Evolutionary conservation across 768 basidiomycete species (phyloP).

Genomic region (Tylopilus plumbeoviolaceoides): DNA sequence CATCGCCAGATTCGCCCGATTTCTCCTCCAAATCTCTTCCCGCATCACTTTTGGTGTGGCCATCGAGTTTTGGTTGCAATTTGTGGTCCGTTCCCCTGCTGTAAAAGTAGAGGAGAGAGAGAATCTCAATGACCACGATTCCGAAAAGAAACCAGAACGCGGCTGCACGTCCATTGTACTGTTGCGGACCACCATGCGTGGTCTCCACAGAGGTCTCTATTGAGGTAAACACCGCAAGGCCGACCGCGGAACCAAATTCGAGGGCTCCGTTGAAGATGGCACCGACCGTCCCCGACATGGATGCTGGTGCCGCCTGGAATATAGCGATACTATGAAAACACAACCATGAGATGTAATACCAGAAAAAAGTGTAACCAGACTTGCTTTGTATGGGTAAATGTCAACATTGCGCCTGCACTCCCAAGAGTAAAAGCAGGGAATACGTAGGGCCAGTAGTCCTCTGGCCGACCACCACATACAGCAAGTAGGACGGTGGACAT

Average conservation of each 20-base stretch:
- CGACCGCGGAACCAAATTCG: slow-evolving; percentile 50
- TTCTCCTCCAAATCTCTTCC: no score
- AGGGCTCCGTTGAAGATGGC: slow-evolving; percentile 54
- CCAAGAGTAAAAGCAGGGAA: no score
- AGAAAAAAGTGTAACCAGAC: not conserved
- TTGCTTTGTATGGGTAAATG: slow-evolving; percentile 46
- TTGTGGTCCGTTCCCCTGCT: slow-evolving; percentile 12
- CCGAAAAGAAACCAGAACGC: slow-evolving; percentile 45
- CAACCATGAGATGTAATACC: not conserved
- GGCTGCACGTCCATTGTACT: slow-evolving; percentile 40
- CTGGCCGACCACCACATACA: not conserved
- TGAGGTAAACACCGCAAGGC: slow-evolving; percentile 44
- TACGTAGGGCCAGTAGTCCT: not conserved
- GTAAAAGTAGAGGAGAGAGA: slow-evolving; percentile 36
- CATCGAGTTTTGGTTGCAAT: not conserved
- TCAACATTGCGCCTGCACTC: slow-evolving; percentile 40
- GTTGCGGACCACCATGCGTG: slow-evolving; percentile 27
- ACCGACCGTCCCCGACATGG: slow-evolving; percentile 50
- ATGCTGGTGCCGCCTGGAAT: slow-evolving; percentile 43
- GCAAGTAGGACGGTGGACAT: not conserved
- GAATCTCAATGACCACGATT: slow-evolving; percentile 29
- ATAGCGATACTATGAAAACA: slow-evolving; percentile 41
- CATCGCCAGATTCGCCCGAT: no score
- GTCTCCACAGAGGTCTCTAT: slow-evolving; percentile 44
- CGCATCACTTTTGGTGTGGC: not conserved